Evolutionary conservation across 1,139 yeast species (phyloP).

Genomic region (Candida pseudocylindracea): DNA sequence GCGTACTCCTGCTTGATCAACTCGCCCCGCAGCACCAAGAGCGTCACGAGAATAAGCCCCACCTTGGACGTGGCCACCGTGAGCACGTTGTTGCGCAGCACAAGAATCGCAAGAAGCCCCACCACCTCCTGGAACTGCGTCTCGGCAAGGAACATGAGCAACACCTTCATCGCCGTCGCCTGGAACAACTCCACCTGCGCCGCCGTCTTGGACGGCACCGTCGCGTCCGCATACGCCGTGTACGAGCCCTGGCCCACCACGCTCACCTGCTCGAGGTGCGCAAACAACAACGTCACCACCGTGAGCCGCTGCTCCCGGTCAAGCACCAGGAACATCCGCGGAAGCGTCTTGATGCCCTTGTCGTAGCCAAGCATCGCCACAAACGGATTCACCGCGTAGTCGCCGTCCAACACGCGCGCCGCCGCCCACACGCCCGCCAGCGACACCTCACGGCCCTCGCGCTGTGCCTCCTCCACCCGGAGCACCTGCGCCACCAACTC

Average conservation of each 20-base stretch:
- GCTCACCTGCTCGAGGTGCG: conserved; percentile 61
- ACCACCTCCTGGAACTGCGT: conserved; percentile 66
- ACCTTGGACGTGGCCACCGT: conserved; percentile 64
- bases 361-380: conserved; percentile 67
- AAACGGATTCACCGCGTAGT: conserved; percentile 42
- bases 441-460: conserved; percentile 35
- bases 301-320: conserved; percentile 60
- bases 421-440: conserved; percentile 55
- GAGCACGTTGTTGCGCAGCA: conserved; percentile 52
- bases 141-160: conserved; percentile 71
- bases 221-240: conserved; percentile 30
- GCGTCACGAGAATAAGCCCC: conserved; percentile 74
- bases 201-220: conserved; percentile 28
- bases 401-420: conserved; percentile 37
- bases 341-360: conserved; percentile 76
- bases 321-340: conserved; percentile 72
- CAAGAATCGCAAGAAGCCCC: conserved; percentile 53
- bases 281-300: conserved; percentile 57
- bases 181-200: conserved; percentile 66
- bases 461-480: conserved; percentile 63
- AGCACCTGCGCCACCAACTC: conserved; percentile 58
- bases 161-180: conserved; percentile 61
- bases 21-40: conserved; percentile 80
- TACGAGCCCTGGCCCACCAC: conserved; percentile 67
- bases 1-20: conserved; percentile 67